A percentile compares a stretch with the other conserved stretches of the same genome.
These are phyloP conservation scores for Podila epigama DNA, from an alignment of 192 early-diverging fungal genomes.

Conservation along the genomic window DNA sequence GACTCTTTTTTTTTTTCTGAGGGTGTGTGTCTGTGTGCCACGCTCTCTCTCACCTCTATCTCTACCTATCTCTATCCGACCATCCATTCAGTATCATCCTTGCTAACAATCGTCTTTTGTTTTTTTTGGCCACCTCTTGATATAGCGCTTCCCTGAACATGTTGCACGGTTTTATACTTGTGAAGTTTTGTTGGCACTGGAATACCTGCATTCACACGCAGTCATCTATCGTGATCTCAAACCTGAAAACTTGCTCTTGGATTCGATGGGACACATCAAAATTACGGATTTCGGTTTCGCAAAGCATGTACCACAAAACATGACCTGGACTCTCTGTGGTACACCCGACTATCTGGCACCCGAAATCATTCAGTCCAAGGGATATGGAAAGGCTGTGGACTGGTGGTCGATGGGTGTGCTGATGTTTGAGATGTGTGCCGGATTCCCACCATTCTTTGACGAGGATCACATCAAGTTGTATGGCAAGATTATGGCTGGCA, in stretches of 20 bases:
- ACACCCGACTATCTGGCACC: slow-evolving; percentile 89
- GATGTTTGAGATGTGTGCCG: slow-evolving; percentile 96
- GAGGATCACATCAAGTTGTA: slow-evolving; percentile 93
- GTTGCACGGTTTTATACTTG: slow-evolving; percentile 91
- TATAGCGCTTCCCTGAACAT: slow-evolving; percentile 80
- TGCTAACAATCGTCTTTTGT: neutral
- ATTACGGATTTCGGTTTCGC: slow-evolving; percentile 92
- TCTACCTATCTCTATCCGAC: neutral
- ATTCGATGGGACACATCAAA: slow-evolving; percentile 79
- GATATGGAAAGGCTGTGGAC: slow-evolving; percentile 92
- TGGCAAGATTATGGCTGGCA: slow-evolving; percentile 90
- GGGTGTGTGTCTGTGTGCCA: too few species aligned
- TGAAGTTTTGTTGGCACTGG: slow-evolving; percentile 88
- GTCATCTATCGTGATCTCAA: slow-evolving; percentile 94
- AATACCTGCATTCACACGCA: slow-evolving; percentile 85
- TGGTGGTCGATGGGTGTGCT: slow-evolving; percentile 96
- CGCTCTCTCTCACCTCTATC: too few species aligned
- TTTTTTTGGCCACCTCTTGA: neutral
- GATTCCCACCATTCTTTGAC: slow-evolving; percentile 95
- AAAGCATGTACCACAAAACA: slow-evolving; percentile 76
- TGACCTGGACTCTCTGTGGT: slow-evolving; percentile 87
- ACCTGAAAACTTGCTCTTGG: slow-evolving; percentile 86
- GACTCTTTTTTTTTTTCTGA: too few species aligned
- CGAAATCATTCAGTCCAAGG: slow-evolving; percentile 92
- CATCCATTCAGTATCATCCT: neutral